Evolutionary conservation across 148 eudicot genomes (phyloP).

Genomic region (Fagopyrum tataricum): DNA sequence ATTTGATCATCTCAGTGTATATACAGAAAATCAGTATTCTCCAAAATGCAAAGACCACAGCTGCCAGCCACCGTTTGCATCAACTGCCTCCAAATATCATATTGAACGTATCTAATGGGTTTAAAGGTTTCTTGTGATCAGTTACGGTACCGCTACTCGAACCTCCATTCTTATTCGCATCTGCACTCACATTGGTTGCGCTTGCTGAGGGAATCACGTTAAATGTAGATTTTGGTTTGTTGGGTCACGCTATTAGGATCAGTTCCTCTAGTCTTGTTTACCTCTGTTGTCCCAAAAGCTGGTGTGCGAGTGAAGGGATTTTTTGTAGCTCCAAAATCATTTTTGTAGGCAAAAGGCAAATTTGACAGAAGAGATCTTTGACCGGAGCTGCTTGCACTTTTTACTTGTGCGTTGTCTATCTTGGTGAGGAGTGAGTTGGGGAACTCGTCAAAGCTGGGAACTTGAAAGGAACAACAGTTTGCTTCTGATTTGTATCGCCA

Average conservation of each 20-base stretch:
- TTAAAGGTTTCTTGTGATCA: neutral
- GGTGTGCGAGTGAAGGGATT: neutral
- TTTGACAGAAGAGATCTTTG: slow-evolving; percentile 9
- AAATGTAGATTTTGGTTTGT: neutral
- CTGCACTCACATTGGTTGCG: neutral
- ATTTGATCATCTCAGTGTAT: too few relatives aligned
- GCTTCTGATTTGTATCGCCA: slow-evolving; percentile 3
- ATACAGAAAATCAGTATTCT: neutral
- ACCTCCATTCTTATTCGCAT: neutral
- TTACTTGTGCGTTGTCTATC: slow-evolving; percentile 8
- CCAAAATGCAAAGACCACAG: neutral
- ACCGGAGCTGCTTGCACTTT: neutral
- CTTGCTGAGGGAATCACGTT: neutral
- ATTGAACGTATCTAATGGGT: neutral
- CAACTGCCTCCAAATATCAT: neutral
- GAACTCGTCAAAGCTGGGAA: neutral
- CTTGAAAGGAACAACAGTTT: slow-evolving; percentile 6
- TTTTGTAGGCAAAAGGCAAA: slow-evolving; percentile 4
- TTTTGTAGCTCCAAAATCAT: neutral
- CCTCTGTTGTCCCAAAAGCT: neutral
- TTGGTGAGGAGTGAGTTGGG: neutral
- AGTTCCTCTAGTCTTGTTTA: neutral
- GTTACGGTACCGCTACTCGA: neutral
- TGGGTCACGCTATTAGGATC: neutral
- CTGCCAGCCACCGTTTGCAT: neutral